Evolutionary conservation across 108 stramenopile genomes (phyloP).

Genomic region (Conticribra weissflogii): DNA sequence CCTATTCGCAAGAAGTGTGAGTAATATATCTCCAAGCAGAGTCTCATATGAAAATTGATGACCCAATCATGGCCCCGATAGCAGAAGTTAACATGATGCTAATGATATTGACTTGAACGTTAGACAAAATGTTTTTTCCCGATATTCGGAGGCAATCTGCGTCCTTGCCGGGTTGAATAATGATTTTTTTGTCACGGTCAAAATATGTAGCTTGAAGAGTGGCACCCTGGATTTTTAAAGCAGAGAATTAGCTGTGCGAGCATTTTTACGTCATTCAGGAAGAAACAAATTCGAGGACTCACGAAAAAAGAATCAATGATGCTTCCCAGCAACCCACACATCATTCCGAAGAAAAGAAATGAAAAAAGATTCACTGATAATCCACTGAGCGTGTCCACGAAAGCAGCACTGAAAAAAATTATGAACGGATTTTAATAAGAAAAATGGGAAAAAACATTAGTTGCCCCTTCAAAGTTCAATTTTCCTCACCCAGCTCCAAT

Average conservation of each 20-base stretch:
- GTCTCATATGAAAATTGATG: conserved; percentile 45
- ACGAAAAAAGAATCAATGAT: conserved; percentile 74
- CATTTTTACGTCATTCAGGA: no score
- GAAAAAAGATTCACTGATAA: conserved; percentile 16
- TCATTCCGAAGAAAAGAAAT: conserved; percentile 46
- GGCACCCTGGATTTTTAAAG: no score
- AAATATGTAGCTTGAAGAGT: conserved; percentile 72
- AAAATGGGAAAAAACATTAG: no score
- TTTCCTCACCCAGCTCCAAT: conserved; percentile 60
- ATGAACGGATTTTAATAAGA: not conserved
- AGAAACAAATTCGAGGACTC: no score
- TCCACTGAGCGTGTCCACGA: conserved; percentile 41
- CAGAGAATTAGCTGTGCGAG: no score
- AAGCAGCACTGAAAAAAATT: conserved; percentile 32
- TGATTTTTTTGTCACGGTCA: conserved; percentile 60
- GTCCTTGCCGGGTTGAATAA: conserved; percentile 39
- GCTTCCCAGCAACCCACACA: conserved; percentile 72
- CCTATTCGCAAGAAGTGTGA: no score
- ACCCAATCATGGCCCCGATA: conserved; percentile 61
- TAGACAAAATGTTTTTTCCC: conserved; percentile 63
- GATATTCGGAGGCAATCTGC: conserved; percentile 33
- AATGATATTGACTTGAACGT: conserved; percentile 83
- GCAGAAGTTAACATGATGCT: conserved; percentile 62
- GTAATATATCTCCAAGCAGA: no score
- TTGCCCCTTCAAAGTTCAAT: no score